phyloP scores from a whole-genome alignment of 305 asterid genomes.

The Fraxinus nigra region DNA sequence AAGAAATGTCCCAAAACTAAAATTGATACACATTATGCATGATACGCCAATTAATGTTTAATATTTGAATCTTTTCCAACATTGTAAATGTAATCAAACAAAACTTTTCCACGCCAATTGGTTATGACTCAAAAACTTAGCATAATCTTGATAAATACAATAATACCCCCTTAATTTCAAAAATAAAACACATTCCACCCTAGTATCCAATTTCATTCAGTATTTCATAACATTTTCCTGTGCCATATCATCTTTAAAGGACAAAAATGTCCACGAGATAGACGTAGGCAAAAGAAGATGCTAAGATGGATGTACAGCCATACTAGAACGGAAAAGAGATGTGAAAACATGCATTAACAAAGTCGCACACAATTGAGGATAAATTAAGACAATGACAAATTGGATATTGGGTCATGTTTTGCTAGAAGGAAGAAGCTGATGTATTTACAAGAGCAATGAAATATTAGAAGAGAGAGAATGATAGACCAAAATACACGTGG shows the following conservation, averaged over 20 bases:
- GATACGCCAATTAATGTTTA: neutral
- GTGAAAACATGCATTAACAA: neutral
- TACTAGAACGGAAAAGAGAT: neutral
- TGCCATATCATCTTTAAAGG: neutral
- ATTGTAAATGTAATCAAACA: neutral
- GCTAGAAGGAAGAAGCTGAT: neutral
- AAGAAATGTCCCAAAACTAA: neutral
- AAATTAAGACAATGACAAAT: neutral
- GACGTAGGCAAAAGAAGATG: neutral
- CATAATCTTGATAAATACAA: neutral
- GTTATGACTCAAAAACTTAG: neutral
- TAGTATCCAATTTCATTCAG: neutral
- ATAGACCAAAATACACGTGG: neutral
- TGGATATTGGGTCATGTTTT: neutral
- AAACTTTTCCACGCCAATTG: neutral
- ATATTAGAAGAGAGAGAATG: neutral
- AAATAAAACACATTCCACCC: neutral
- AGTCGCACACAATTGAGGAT: neutral
- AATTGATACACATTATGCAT: neutral
- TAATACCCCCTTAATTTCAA: neutral
- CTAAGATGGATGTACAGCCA: neutral
- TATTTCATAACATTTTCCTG: neutral
- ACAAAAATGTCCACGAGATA: neutral
- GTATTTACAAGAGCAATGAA: neutral
- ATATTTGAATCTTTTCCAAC: neutral